A percentile compares a stretch with the other conserved stretches of the same genome.
These are phyloP conservation scores for Monosporascus sp. DNA, from an alignment of 2,329 filamentous ascomycete species.

Conservation along the genomic window DNA sequence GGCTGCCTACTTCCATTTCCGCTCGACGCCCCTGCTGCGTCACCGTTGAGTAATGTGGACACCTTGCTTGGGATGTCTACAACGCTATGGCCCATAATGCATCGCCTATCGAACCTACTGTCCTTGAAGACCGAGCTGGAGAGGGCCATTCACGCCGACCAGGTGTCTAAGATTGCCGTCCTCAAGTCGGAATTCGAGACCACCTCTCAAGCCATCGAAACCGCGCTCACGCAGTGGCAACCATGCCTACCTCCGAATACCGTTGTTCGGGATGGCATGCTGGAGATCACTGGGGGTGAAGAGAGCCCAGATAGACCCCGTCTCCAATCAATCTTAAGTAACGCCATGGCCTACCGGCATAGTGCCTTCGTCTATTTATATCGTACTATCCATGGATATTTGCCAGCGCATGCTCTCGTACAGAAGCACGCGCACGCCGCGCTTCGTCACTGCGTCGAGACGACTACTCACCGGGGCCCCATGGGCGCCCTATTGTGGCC, in stretches of 20 bases:
- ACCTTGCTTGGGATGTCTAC: conserved; percentile 57
- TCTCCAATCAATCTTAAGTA: conserved; percentile 51
- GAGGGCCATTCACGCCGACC: conserved; percentile 34
- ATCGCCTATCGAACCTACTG: conserved; percentile 51
- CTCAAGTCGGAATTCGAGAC: conserved; percentile 45
- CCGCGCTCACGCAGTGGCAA: conserved; percentile 49
- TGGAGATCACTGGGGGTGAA: conserved; percentile 10
- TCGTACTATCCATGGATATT: conserved; percentile 45
- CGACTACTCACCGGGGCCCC: conserved; percentile 50
- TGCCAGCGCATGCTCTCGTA: conserved; percentile 42
- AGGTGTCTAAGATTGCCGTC: conserved; percentile 39
- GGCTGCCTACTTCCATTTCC: conserved; percentile 41
- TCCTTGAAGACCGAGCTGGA: conserved; percentile 48
- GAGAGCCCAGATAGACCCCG: conserved; percentile 32
- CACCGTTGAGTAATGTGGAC: conserved; percentile 48
- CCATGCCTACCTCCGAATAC: conserved; percentile 42
- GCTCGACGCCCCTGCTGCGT: conserved; percentile 36
- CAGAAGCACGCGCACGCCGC: conserved; percentile 47
- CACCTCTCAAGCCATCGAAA: conserved; percentile 49
- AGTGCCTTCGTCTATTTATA: conserved; percentile 54
- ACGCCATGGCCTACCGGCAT: conserved; percentile 55
- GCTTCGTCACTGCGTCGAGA: conserved; percentile 48
- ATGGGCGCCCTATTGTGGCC: conserved; percentile 62
- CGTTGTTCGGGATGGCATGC: conserved; percentile 18
- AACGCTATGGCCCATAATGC: conserved; percentile 58